phyloP scores from a whole-genome alignment of 768 basidiomycete genomes.

The Sporobolomyces phaffii region DNA sequence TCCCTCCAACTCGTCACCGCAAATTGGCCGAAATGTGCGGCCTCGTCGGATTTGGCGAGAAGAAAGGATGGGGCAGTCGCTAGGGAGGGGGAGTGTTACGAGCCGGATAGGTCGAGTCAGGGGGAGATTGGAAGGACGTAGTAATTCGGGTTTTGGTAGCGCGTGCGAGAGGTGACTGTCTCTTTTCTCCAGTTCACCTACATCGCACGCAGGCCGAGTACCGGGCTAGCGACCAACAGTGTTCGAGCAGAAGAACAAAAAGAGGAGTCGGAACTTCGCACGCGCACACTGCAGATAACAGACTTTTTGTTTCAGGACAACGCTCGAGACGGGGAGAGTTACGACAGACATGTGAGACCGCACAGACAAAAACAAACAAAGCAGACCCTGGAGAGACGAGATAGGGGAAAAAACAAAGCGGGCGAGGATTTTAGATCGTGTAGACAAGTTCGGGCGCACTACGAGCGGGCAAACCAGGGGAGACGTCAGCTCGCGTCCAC shows the following conservation, averaged over 20 bases:
- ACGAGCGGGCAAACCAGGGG: neutral
- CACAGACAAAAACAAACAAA: neutral
- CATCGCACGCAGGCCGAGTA: no score
- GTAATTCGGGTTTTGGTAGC: no score
- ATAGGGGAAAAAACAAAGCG: neutral
- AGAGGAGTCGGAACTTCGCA: neutral
- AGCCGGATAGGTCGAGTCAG: no score
- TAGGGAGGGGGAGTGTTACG: constrained; percentile 11
- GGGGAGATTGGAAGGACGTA: no score
- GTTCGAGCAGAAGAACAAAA: neutral
- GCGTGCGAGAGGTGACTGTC: no score
- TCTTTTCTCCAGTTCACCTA: no score
- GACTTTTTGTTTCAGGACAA: neutral
- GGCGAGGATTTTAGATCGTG: constrained; percentile 35
- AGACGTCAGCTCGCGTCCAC: no score
- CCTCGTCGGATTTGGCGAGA: neutral
- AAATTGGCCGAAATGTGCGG: neutral
- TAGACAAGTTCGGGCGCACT: constrained; percentile 31
- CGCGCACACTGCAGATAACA: no score
- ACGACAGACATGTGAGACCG: neutral
- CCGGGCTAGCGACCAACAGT: no score
- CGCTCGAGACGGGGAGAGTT: no score
- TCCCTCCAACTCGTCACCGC: neutral
- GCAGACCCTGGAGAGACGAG: neutral
- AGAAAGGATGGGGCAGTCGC: neutral